phyloP scores from a whole-genome alignment of 331 rosid species.

The Prunus yedoensis region DNA sequence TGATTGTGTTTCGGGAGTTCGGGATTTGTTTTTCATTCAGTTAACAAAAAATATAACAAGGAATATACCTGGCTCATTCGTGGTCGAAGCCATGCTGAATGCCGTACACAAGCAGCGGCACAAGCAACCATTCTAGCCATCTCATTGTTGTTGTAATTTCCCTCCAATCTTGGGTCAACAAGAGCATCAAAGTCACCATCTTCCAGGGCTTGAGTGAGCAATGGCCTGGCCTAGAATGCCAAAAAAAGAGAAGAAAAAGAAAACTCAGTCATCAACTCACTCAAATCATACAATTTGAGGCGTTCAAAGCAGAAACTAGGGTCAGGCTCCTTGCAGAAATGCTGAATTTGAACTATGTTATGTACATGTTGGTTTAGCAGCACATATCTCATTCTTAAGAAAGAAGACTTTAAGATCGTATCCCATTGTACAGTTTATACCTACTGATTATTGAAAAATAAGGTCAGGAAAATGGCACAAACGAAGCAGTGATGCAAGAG shows the following conservation, averaged over 20 bases:
- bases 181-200: constrained; percentile 40
- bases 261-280: neutral
- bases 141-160: constrained; percentile 41
- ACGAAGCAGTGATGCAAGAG: neutral
- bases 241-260: neutral
- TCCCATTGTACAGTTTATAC: neutral
- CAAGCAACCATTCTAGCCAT: constrained; percentile 58
- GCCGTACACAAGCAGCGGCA: constrained; percentile 59
- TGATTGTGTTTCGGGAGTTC: neutral
- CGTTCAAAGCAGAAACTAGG: neutral
- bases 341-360: neutral
- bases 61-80: constrained; percentile 63
- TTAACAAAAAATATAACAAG: neutral
- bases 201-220: constrained; percentile 46
- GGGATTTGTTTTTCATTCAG: neutral
- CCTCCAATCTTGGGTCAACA: constrained; percentile 50
- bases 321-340: neutral
- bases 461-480: neutral
- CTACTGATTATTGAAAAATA: neutral
- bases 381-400: neutral
- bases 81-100: constrained; percentile 60
- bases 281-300: neutral
- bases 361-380: too few relatives aligned
- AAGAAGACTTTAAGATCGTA: too few relatives aligned
- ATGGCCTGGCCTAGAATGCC: constrained; percentile 58